phyloP scores from a whole-genome alignment of 805 yeast genomes.

The Candida adriatica region DNA sequence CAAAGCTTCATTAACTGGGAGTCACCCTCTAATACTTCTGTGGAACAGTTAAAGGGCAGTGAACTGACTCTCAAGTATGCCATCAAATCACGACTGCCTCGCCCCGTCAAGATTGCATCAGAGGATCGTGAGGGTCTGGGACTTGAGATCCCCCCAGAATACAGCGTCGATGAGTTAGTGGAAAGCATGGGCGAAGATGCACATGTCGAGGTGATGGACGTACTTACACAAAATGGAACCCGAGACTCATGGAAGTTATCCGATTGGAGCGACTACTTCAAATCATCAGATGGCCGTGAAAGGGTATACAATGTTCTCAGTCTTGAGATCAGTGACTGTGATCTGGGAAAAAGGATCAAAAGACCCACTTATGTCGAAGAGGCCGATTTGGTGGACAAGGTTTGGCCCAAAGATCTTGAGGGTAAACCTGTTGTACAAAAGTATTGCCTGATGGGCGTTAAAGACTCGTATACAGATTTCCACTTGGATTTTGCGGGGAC shows the following conservation, averaged over 20 bases:
- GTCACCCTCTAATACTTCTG: background rate
- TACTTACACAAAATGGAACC: constrained; percentile 63
- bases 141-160: constrained; percentile 46
- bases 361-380: constrained; percentile 63
- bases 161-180: constrained; percentile 52
- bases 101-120: constrained; percentile 41
- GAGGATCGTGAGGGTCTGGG: constrained; percentile 31
- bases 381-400: constrained; percentile 61
- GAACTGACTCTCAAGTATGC: constrained; percentile 32
- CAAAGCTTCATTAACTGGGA: constrained; percentile 20
- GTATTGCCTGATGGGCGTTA: constrained; percentile 82
- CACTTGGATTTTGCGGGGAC: constrained; percentile 93
- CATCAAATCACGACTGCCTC: constrained; percentile 25
- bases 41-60: constrained; percentile 24
- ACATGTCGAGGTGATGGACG: constrained; percentile 83
- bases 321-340: constrained; percentile 62
- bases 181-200: constrained; percentile 54
- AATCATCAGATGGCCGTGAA: constrained; percentile 41
- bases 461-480: constrained; percentile 78
- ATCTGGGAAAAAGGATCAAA: constrained; percentile 36
- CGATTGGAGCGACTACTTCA: constrained; percentile 70
- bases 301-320: constrained; percentile 76
- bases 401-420: constrained; percentile 41
- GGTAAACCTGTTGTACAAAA: constrained; percentile 56
- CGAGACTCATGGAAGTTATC: constrained; percentile 55